Conservation (phyloP, 306 rosid species). For the Elaeagnus macrophylla region DNA sequence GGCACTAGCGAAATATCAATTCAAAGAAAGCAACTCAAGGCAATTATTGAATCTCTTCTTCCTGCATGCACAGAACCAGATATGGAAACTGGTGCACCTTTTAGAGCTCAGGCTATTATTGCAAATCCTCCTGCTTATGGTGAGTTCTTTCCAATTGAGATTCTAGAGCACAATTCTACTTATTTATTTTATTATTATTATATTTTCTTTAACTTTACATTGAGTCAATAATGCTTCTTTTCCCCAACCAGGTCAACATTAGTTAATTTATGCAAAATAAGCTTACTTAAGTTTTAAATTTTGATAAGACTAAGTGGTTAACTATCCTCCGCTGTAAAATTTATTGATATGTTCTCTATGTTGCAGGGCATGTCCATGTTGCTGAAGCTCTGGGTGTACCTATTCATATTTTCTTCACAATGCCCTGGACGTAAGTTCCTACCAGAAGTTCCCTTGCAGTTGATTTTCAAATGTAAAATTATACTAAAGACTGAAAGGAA, state of each 20-base stretch:
- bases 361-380: slow-evolving; percentile 84
- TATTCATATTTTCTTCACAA: slow-evolving; percentile 94
- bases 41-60: slow-evolving; percentile 78
- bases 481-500: neutral
- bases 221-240: too few species aligned
- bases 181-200: slow-evolving; percentile 14
- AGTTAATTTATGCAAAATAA: too few species aligned
- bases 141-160: slow-evolving; percentile 39
- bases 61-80: slow-evolving; percentile 96
- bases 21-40: slow-evolving; percentile 74
- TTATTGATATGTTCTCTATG: slow-evolving; percentile 18
- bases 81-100: slow-evolving; percentile 66
- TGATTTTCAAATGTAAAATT: neutral
- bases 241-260: too few species aligned
- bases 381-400: slow-evolving; percentile 97
- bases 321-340: neutral
- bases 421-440: slow-evolving; percentile 98
- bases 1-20: slow-evolving; percentile 72
- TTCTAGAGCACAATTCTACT: slow-evolving; percentile 21
- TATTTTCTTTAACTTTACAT: slow-evolving; percentile 1
- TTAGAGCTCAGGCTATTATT: slow-evolving; percentile 89
- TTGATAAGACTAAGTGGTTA: neutral
- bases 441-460: slow-evolving; percentile 4
- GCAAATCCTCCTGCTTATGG: slow-evolving; percentile 97
- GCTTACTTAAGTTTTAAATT: too few species aligned